phyloP scores from a whole-genome alignment of 1,284 basidiomycete species.

The Xanthoconium separans region DNA sequence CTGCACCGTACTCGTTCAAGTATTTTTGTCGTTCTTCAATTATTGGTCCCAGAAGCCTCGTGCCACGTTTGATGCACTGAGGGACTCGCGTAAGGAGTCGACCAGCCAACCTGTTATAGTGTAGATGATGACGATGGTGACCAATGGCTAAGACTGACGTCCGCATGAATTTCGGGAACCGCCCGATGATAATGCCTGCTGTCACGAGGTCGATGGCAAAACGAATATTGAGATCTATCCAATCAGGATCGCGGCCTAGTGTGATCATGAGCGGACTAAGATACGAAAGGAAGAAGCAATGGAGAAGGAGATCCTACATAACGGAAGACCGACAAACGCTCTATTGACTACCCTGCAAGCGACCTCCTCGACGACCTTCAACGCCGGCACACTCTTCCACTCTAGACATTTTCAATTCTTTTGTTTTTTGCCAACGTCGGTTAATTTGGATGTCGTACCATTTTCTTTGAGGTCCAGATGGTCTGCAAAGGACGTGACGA shows the following conservation, averaged over 20 bases:
- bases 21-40: conserved; percentile 38
- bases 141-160: conserved; percentile 30
- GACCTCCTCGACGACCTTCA: conserved; percentile 22
- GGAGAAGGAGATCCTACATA: conserved; percentile 30
- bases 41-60: conserved; percentile 33
- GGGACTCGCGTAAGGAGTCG: background rate
- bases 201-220: conserved; percentile 34
- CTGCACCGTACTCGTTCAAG: conserved; percentile 33
- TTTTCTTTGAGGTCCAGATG: conserved; percentile 15
- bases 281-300: background rate
- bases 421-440: background rate
- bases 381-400: conserved; percentile 28
- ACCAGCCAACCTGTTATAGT: conserved; percentile 1
- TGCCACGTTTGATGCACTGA: conserved; percentile 1
- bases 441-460: conserved; percentile 8
- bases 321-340: conserved; percentile 40
- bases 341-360: conserved; percentile 37
- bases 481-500: conserved; percentile 30
- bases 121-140: background rate
- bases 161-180: conserved; percentile 40
- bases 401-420: conserved; percentile 22
- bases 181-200: conserved; percentile 25
- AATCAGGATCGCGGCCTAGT: conserved; percentile 42
- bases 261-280: background rate
- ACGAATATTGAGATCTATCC: conserved; percentile 31